These are phyloP conservation scores for Trametes polyzona DNA, from an alignment of 1,284 basidiomycete species.

Conservation along the genomic window DNA sequence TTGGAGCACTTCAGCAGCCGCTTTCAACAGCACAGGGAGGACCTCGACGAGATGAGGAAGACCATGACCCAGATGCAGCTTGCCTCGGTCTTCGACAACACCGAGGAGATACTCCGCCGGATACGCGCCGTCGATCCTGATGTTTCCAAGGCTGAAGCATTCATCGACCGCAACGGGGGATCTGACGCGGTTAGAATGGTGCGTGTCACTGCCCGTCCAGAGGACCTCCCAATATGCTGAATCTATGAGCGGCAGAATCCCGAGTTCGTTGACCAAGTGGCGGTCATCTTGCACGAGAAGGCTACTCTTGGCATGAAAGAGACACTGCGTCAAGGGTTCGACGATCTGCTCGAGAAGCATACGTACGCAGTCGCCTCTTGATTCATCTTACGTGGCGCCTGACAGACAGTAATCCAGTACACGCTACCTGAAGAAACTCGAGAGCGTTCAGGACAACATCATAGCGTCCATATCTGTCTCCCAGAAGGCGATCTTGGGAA, in stretches of 20 bases:
- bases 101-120: neutral
- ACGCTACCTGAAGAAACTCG: conserved; percentile 4
- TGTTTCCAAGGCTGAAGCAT: neutral
- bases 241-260: neutral
- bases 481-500: neutral
- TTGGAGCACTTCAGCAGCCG: neutral
- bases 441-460: conserved; percentile 6
- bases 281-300: conserved; percentile 3
- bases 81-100: neutral
- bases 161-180: neutral
- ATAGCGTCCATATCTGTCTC: neutral
- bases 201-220: no score
- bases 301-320: conserved; percentile 6
- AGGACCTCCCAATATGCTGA: neutral
- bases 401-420: neutral
- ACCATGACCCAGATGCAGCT: conserved; percentile 9
- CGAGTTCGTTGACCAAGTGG: conserved; percentile 1
- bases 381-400: neutral
- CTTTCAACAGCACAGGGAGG: conserved; percentile 7
- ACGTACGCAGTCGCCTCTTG: neutral
- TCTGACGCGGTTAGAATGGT: conserved; percentile 4
- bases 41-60: conserved; percentile 4
- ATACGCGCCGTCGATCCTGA: neutral
- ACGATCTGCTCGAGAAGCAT: conserved; percentile 5
- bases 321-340: conserved; percentile 1